Percentiles rank a stretch among this genome's conserved stretches.
phyloP scores from a whole-genome alignment of 2,329 filamentous ascomycete genomes.

The Alternaria sp. region DNA sequence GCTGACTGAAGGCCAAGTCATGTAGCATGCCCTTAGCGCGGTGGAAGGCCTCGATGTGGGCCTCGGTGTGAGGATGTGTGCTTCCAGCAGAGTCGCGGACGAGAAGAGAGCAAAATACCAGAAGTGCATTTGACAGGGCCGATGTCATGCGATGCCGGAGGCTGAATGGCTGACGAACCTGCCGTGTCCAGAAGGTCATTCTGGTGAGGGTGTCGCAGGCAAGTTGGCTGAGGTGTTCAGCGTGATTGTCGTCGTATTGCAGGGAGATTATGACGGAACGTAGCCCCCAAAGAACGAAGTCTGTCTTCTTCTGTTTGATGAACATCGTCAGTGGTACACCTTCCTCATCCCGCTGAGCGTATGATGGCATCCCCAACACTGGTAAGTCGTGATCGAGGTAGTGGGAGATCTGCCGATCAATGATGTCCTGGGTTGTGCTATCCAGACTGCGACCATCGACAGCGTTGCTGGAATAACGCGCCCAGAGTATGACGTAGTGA shows the following conservation, averaged over 20 bases:
- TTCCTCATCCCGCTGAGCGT: background rate
- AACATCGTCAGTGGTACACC: conserved; percentile 4
- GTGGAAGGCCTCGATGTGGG: conserved; percentile 20
- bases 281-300: conserved; percentile 33
- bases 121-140: conserved; percentile 25
- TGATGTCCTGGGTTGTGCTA: conserved; percentile 8
- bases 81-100: conserved; percentile 13
- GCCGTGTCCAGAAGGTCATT: conserved; percentile 10
- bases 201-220: conserved; percentile 22
- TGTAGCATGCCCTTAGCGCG: conserved; percentile 19
- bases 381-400: conserved; percentile 10
- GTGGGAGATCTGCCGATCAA: conserved; percentile 15
- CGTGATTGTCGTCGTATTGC: conserved; percentile 22
- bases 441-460: conserved; percentile 28
- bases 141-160: conserved; percentile 26
- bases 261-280: conserved; percentile 33
- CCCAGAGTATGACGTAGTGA: conserved; percentile 32
- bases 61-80: conserved; percentile 6
- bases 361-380: background rate
- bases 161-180: conserved; percentile 10
- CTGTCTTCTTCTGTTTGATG: conserved; percentile 26
- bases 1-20: conserved; percentile 16
- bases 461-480: conserved; percentile 28
- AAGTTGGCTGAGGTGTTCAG: conserved; percentile 19
- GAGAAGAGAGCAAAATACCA: conserved; percentile 27